Base-by-base conservation (phyloP, 768 basidiomycete species). In the Mycena epipterygia region DNA sequence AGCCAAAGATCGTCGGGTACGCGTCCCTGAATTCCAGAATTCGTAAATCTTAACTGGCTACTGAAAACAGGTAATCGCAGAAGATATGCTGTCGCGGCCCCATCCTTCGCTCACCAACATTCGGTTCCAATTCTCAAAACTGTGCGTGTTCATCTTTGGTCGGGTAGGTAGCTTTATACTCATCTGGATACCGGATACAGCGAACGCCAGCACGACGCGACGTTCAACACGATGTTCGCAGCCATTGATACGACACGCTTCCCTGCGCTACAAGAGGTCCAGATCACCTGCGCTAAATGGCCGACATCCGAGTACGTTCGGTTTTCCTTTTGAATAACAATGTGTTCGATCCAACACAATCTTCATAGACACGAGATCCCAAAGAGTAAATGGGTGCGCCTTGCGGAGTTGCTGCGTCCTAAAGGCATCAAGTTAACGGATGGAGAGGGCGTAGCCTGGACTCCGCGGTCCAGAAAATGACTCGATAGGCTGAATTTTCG, bases 261-360 rank as follows among this genome's bases (percentile, higher is more conserved):
- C 42, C 66, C 66, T 5, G 23, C 14, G 5, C 30, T 67, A 17
- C 59, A 59, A 21, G 66, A 67, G 35, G 53, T 67, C 13, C 25
- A 58, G n/a, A 0, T 52, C 4, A 5, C 1, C 7, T 19, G 39
- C 17, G 37, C 51, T 30, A 25, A 42, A 9, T 67, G 66, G 66
- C 66, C 65, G 9, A 60, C 48, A 11, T 55, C 66, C 6, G 57
- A 59, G 66, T 67, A 49, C 29, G 56, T 49, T 17, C 42, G 3
- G 3, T 8, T 37, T 17, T 2, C 37, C 19, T 32, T 14, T 46
- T 7, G 5, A n/a, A n/a, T n/a, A n/a, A n/a, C n/a, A n/a, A n/a
- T n/a, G 19, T 2, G 32, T 13, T 6, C 8, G 16, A 11, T 21
- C n/a, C 13, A 32, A 7, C 8, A n/a, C n/a, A n/a, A 14, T 51